Base-by-base conservation (phyloP, 2,329 filamentous ascomycete species). In the Didymella keratinophila region DNA sequence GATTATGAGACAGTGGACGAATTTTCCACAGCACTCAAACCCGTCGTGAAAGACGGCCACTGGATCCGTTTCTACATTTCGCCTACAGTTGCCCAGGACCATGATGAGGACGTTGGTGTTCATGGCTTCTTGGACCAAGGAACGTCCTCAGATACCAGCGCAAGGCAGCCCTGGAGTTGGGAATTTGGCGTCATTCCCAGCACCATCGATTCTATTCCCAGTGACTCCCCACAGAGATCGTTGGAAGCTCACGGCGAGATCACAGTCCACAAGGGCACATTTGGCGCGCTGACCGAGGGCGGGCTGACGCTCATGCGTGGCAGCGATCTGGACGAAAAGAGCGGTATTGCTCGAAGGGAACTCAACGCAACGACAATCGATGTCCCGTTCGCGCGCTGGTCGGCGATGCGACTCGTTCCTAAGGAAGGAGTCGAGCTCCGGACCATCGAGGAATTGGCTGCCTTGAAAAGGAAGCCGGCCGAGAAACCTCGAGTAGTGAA, bases 31-130 rank as follows among this genome's bases (percentile, higher is more conserved):
- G 75, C 78, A 4, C 76, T 85, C 7, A 81, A 81, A 9, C 83
- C 86, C 43, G 82, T 91, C 54, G 86, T 87, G 6, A 82, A 82
- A 25, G 82, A 86, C 5, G 89, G 88, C 8, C 87, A 89, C 14
- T 83, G 78, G 46, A 83, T 94, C 54, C 78, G 71, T 55, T 79
- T 75, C 64, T 76, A 73, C 57, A 68, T 68, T 6, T 69, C 66
- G 6, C 67, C 70, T 16, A 45, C 57, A 11, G 30, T 37, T 14
- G 14, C 45, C 16, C 46, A 58, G 14, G 45, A 43, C 10, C 41
- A 50, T 1, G 55, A 43, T 8, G 39, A 52, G 2, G 55, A 36
- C 4, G 28, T 42, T 20, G 25, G 53, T n/a, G 25, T 56, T 5
- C 37, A 41, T 11, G 37, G 8, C 20, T 28, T 54, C 16, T 28